phyloP scores from a whole-genome alignment of 2,329 filamentous ascomycete species.

The Apiospora pterosperma region DNA sequence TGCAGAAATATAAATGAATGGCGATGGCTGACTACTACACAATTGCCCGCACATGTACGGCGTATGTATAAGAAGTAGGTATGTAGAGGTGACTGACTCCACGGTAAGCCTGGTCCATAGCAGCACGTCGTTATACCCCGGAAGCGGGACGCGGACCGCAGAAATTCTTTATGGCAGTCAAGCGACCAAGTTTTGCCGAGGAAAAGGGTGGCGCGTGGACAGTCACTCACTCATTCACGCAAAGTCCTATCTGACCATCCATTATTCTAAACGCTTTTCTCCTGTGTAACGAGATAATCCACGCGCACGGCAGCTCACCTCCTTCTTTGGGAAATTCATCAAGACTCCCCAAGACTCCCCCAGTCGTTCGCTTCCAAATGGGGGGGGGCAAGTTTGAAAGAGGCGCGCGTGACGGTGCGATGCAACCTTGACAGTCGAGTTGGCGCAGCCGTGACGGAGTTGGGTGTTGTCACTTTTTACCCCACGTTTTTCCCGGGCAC shows the following conservation, averaged over 20 bases:
- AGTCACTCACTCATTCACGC: no score
- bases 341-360: neutral
- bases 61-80: no score
- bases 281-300: neutral
- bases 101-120: neutral
- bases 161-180: neutral
- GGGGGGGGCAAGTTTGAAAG: neutral
- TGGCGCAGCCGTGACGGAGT: neutral
- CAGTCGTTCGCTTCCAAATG: neutral
- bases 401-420: neutral
- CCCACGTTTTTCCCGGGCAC: neutral
- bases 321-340: neutral
- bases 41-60: neutral
- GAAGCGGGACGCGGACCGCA: neutral
- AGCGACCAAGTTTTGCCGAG: neutral
- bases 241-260: neutral
- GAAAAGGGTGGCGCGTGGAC: neutral
- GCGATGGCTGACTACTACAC: neutral
- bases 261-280: neutral
- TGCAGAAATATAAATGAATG: no score
- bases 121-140: neutral
- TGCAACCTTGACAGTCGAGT: neutral
- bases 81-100: neutral
- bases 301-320: neutral
- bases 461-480: neutral